Percentiles rank a stretch among this genome's conserved stretches.
These are phyloP conservation scores for Falciphora oryzae DNA, from an alignment of 2,329 filamentous ascomycete species.

Conservation along the genomic window DNA sequence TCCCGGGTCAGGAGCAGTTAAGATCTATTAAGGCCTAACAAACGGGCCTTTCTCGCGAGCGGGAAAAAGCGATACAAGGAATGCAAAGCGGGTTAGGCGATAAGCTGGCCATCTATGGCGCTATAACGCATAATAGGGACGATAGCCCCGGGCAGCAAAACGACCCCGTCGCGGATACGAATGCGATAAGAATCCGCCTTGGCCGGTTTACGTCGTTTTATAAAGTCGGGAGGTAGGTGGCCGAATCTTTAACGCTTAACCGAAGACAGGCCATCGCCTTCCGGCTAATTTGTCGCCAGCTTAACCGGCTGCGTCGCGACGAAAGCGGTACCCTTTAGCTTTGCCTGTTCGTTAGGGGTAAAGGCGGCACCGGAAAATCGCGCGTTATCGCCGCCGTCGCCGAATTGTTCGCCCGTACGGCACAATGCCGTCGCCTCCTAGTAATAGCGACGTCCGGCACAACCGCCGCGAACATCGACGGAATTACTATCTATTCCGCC, in stretches of 20 bases:
- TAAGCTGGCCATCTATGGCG: not conserved
- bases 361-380: not conserved
- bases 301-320: not conserved
- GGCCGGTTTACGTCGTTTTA: not conserved
- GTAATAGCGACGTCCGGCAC: not conserved
- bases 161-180: not conserved
- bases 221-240: not conserved
- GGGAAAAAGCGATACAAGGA: too few relatives aligned
- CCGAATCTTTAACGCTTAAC: not conserved
- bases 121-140: not conserved
- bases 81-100: too few relatives aligned
- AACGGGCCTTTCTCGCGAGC: too few relatives aligned
- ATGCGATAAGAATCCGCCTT: not conserved
- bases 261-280: not conserved
- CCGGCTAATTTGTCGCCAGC: not conserved
- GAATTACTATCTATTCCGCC: not conserved
- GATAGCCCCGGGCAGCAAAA: not conserved
- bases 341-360: not conserved
- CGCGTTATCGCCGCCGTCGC: too few relatives aligned
- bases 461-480: not conserved
- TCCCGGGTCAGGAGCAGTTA: too few relatives aligned
- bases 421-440: not conserved
- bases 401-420: not conserved
- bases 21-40: too few relatives aligned
- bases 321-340: not conserved